Evolutionary conservation across 208 protist species (phyloP).

Genomic region (Kentomonas sorsogonicus): DNA sequence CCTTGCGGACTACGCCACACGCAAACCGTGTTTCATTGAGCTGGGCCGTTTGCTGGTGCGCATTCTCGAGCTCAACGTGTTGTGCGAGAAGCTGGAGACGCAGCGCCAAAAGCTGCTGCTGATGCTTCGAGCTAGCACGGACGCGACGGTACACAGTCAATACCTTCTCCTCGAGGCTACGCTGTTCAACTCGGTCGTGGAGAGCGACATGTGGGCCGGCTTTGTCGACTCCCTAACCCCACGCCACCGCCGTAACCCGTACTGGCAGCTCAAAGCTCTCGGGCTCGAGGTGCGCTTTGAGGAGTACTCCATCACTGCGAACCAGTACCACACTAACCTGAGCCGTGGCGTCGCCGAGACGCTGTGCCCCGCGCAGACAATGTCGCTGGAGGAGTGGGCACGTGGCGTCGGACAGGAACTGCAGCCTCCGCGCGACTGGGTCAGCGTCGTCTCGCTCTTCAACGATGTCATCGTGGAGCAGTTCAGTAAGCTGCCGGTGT

Average conservation of each 20-base stretch:
- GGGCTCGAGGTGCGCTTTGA: constrained; percentile 74
- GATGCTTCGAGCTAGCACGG: constrained; percentile 43
- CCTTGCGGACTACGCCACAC: constrained; percentile 34
- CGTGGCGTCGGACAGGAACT: constrained; percentile 29
- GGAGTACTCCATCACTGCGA: constrained; percentile 70
- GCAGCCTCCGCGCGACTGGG: constrained; percentile 19
- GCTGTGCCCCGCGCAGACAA: constrained; percentile 40
- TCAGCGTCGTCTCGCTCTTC: constrained; percentile 54
- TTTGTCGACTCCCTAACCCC: constrained; percentile 47
- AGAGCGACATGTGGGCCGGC: constrained; percentile 74
- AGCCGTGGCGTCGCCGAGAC: constrained; percentile 34
- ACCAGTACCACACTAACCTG: constrained; percentile 79
- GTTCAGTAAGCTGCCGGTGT: constrained; percentile 66
- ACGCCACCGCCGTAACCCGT: constrained; percentile 21
- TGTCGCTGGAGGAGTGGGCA: constrained; percentile 54
- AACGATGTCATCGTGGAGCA: constrained; percentile 74
- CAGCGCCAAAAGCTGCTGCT: constrained; percentile 61
- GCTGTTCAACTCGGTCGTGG: constrained; percentile 66
- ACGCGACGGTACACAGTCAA: constrained; percentile 61
- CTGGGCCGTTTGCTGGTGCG: constrained; percentile 71
- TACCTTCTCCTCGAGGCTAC: constrained; percentile 37
- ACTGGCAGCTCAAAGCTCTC: constrained; percentile 38
- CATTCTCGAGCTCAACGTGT: constrained; percentile 70
- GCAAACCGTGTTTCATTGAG: constrained; percentile 82
- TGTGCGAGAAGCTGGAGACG: constrained; percentile 67